These are phyloP conservation scores for Phoma sp. DNA, from an alignment of 2,329 filamentous ascomycete species.

Conservation along the genomic window DNA sequence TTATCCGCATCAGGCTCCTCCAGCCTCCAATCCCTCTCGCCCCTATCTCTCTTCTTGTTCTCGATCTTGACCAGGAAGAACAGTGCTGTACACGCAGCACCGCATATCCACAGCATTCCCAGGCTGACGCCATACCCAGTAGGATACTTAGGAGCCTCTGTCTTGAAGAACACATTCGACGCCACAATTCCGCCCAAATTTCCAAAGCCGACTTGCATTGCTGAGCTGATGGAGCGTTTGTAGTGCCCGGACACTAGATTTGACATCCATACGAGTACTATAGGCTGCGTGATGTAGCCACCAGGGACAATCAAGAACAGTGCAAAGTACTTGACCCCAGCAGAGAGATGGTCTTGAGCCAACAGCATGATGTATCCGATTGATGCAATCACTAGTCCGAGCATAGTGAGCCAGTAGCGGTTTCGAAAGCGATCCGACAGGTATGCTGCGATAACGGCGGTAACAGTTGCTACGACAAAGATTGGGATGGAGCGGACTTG, in stretches of 20 bases:
- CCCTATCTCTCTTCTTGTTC: slow-evolving; percentile 56
- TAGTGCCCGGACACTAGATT: slow-evolving; percentile 66
- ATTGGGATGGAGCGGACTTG: slow-evolving; percentile 50
- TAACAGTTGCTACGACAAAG: slow-evolving; percentile 48
- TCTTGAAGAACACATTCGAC: slow-evolving; percentile 56
- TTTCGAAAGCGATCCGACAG: slow-evolving; percentile 59
- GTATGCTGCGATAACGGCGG: slow-evolving; percentile 49
- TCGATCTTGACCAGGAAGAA: slow-evolving; percentile 52
- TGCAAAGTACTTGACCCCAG: slow-evolving; percentile 60
- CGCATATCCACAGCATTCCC: slow-evolving; percentile 58
- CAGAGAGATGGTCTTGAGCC: slow-evolving; percentile 52
- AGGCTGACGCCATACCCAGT: slow-evolving; percentile 59
- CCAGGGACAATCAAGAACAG: slow-evolving; percentile 62
- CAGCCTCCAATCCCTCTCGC: slow-evolving; percentile 55
- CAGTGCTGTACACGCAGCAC: slow-evolving; percentile 51
- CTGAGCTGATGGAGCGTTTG: slow-evolving; percentile 60
- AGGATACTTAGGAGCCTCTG: slow-evolving; percentile 55
- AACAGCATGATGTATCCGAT: slow-evolving; percentile 64
- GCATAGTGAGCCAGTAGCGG: slow-evolving; percentile 60
- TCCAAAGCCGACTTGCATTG: slow-evolving; percentile 56
- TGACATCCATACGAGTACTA: slow-evolving; percentile 63
- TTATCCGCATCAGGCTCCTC: slow-evolving; percentile 53
- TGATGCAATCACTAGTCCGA: slow-evolving; percentile 56
- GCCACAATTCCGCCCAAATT: slow-evolving; percentile 60
- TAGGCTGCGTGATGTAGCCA: slow-evolving; percentile 62